phyloP scores from a whole-genome alignment of 441 rosid genomes.

The Corymbia citriodora region DNA sequence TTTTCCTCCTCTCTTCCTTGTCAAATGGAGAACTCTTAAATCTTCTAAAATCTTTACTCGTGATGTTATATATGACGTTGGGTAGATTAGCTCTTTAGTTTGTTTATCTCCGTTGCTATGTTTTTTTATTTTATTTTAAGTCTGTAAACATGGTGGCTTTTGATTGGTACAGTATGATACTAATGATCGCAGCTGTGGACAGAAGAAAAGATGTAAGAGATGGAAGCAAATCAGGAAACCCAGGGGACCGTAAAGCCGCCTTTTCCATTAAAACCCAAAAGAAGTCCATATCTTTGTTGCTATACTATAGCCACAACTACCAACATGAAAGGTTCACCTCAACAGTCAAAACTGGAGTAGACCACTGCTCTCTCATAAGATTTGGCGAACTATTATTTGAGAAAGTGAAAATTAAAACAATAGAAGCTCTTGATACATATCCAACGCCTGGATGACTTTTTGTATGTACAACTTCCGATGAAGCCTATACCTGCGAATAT shows the following conservation, averaged over 20 bases:
- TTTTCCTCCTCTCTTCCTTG: not conserved
- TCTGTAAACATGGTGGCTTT: not conserved
- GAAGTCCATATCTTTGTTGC: not conserved
- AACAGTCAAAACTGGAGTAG: not conserved
- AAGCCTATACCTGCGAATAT: slow-evolving; percentile 55
- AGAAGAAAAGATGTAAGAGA: not conserved
- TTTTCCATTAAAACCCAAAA: not conserved
- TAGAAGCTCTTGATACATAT: slow-evolving; percentile 65
- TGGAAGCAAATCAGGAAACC: not conserved
- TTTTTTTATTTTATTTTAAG: not conserved
- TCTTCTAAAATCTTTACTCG: not conserved
- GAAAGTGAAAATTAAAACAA: slow-evolving; percentile 26
- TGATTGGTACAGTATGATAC: not conserved
- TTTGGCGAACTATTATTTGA: not conserved
- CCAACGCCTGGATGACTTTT: slow-evolving; percentile 63
- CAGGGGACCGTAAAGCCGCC: not conserved
- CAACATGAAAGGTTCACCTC: not conserved
- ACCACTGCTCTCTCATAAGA: not conserved
- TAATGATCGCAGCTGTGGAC: not conserved
- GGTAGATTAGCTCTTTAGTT: not conserved
- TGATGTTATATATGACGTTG: not conserved
- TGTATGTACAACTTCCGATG: slow-evolving; percentile 63
- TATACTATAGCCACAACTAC: not conserved
- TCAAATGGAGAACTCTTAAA: not conserved
- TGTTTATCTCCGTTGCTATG: not conserved